Conservation (phyloP, 768 basidiomycete species). For the Tylopilus felleus region DNA sequence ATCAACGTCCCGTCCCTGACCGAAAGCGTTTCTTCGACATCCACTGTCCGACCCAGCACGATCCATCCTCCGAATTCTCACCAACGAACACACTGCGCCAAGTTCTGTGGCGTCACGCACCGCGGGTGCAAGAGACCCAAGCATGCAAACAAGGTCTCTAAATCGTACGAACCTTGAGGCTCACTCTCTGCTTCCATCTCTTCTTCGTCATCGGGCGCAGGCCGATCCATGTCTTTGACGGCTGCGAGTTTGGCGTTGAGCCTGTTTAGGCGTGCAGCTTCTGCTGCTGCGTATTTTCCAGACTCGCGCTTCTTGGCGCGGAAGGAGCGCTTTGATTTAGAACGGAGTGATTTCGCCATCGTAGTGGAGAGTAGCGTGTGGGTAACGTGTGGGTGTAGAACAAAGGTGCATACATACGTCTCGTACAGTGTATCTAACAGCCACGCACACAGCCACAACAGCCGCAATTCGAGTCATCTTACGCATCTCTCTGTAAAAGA, state of each 20-base stretch:
- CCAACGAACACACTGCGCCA: slow-evolving; percentile 36
- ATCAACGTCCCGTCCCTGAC: slow-evolving; percentile 14
- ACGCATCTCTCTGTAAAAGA: no score
- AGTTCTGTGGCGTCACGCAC: slow-evolving; percentile 33
- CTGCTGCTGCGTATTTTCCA: slow-evolving; percentile 72
- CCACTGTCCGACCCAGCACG: background rate
- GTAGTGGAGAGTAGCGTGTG: no score
- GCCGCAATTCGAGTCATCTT: background rate
- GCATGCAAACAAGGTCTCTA: slow-evolving; percentile 32
- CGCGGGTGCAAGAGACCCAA: slow-evolving; percentile 56
- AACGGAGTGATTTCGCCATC: slow-evolving; percentile 81
- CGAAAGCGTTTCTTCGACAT: background rate
- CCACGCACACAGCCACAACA: background rate
- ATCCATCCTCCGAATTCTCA: background rate
- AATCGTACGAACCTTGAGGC: slow-evolving; percentile 56
- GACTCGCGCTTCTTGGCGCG: slow-evolving; percentile 73
- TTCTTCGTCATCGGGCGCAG: slow-evolving; percentile 27
- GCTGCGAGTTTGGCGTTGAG: slow-evolving; percentile 64
- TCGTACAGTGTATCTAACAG: background rate
- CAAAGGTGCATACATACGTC: background rate
- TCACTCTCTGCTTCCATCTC: slow-evolving; percentile 32
- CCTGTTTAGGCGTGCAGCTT: slow-evolving; percentile 73
- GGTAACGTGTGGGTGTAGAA: no score
- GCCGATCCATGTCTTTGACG: slow-evolving; percentile 36
- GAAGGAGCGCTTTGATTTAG: slow-evolving; percentile 76